Percentiles rank a stretch among this genome's conserved stretches.
phyloP scores from a whole-genome alignment of 2,329 filamentous ascomycete species.

The Penicillium sp. region DNA sequence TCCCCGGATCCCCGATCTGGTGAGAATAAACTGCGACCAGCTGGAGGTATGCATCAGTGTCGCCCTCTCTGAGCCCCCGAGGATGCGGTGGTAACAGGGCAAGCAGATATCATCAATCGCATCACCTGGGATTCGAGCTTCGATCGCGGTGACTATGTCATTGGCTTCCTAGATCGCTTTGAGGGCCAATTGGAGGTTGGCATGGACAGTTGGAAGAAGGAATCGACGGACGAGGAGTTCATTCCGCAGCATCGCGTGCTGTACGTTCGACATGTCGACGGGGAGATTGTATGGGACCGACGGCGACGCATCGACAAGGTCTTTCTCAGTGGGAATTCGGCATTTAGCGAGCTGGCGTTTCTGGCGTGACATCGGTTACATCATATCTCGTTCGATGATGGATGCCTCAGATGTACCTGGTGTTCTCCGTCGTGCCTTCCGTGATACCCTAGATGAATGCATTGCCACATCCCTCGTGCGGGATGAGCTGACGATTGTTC shows the following conservation, averaged over 20 bases:
- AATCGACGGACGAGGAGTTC: slow-evolving; percentile 56
- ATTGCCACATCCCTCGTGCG: background rate
- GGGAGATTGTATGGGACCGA: slow-evolving; percentile 52
- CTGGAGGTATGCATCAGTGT: slow-evolving; percentile 12
- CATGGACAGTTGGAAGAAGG: slow-evolving; percentile 52
- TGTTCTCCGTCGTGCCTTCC: background rate
- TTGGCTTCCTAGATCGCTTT: slow-evolving; percentile 56
- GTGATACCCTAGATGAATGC: background rate
- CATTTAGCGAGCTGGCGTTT: slow-evolving; percentile 30
- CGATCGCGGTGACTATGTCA: slow-evolving; percentile 46
- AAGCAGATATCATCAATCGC: slow-evolving; percentile 47
- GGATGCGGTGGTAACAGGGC: background rate
- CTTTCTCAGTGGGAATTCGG: slow-evolving; percentile 46
- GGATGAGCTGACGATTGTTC: background rate
- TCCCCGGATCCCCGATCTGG: slow-evolving; percentile 8
- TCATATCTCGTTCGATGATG: no score
- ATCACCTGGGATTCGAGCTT: slow-evolving; percentile 51
- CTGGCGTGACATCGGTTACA: no score
- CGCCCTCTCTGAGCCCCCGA: background rate
- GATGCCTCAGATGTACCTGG: no score
- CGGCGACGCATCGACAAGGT: slow-evolving; percentile 47
- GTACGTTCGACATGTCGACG: slow-evolving; percentile 45
- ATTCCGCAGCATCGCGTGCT: slow-evolving; percentile 56
- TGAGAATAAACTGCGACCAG: slow-evolving; percentile 21
- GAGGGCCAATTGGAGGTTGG: slow-evolving; percentile 48